phyloP scores from a whole-genome alignment of 768 basidiomycete species.

The Russula griseocarnosa region DNA sequence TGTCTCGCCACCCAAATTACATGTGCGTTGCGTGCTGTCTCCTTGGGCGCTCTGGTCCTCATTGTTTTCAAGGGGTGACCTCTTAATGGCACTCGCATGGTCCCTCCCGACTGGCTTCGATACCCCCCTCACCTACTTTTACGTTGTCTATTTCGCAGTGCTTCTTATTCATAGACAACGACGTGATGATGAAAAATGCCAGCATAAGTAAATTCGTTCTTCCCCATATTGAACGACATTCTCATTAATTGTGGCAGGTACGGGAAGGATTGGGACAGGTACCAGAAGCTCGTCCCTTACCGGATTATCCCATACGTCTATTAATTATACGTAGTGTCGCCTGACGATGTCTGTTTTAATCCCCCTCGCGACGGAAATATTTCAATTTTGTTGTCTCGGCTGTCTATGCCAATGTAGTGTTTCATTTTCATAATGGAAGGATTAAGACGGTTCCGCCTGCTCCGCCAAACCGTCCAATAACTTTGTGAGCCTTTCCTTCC shows the following conservation, averaged over 20 bases:
- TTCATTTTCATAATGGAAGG: not conserved
- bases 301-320: slow-evolving; percentile 85
- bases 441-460: slow-evolving; percentile 1
- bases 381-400: not conserved
- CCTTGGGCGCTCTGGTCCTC: not conserved
- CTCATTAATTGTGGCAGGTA: slow-evolving; percentile 51
- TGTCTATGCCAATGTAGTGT: not conserved
- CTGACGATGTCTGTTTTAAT: not conserved
- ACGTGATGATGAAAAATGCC: slow-evolving; percentile 89
- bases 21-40: slow-evolving; percentile 43
- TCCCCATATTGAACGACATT: not conserved
- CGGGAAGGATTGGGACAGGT: slow-evolving; percentile 90
- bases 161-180: slow-evolving; percentile 86
- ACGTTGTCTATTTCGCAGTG: slow-evolving; percentile 81
- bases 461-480: slow-evolving; percentile 33
- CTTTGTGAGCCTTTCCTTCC: slow-evolving; percentile 63
- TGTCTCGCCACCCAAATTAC: slow-evolving; percentile 90
- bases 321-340: slow-evolving; percentile 33
- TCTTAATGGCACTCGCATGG: slow-evolving; percentile 90
- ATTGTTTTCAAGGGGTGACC: slow-evolving; percentile 56
- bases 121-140: slow-evolving; percentile 95
- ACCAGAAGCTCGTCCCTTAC: slow-evolving; percentile 80
- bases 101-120: slow-evolving; percentile 87
- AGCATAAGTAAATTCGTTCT: slow-evolving; percentile 47
- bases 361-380: not conserved